Conservation (phyloP, 2,329 filamentous ascomycete species). For the Geoglossum cookeanum region DNA sequence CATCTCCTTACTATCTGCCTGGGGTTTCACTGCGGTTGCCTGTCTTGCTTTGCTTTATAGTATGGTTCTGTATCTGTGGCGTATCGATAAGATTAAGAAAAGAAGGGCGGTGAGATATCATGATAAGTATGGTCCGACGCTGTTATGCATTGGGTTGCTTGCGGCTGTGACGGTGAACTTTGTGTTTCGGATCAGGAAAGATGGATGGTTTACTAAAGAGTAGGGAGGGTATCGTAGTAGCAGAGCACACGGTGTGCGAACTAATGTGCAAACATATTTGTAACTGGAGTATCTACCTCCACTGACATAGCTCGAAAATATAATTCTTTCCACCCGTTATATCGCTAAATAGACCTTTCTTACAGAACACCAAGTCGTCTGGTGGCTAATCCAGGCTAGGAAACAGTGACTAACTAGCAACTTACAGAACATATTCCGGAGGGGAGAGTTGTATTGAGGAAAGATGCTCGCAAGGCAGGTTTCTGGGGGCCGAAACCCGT, state of each 20-base stretch:
- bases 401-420: no score
- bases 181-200: slow-evolving; percentile 50
- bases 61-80: slow-evolving; percentile 69
- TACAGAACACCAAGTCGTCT: no score
- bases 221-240: neutral
- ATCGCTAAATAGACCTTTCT: no score
- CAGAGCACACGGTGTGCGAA: neutral
- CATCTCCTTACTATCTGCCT: slow-evolving; percentile 48
- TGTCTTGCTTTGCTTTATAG: slow-evolving; percentile 64
- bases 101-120: slow-evolving; percentile 79
- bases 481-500: no score
- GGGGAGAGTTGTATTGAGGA: no score
- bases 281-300: neutral
- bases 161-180: slow-evolving; percentile 63
- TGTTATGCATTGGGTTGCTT: slow-evolving; percentile 56
- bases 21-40: slow-evolving; percentile 67
- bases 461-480: no score
- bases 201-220: slow-evolving; percentile 24
- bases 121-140: slow-evolving; percentile 67
- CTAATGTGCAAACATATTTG: neutral
- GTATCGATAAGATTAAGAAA: slow-evolving; percentile 67
- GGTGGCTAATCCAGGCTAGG: no score
- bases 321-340: no score
- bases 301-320: no score
- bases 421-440: no score